These are phyloP conservation scores for Volvariella surrecta DNA, from an alignment of 1,284 basidiomycete genomes.

Conservation along the genomic window DNA sequence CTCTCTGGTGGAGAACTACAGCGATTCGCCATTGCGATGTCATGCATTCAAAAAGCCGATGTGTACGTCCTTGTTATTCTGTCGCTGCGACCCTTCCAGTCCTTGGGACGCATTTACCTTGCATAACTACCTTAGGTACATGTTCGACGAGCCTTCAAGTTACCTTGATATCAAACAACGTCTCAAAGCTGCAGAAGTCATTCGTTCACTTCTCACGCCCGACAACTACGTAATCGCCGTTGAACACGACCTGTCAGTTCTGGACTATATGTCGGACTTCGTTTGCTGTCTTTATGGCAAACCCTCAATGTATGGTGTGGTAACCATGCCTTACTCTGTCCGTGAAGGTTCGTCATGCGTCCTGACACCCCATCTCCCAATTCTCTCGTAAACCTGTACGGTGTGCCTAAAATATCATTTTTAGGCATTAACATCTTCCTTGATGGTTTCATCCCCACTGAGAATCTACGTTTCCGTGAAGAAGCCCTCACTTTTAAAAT, in stretches of 20 bases:
- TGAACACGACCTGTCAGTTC: slow-evolving; percentile 94
- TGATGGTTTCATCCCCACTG: slow-evolving; percentile 96
- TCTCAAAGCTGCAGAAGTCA: slow-evolving; percentile 91
- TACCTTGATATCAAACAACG: slow-evolving; percentile 95
- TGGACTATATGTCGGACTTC: slow-evolving; percentile 96
- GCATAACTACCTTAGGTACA: slow-evolving; percentile 71
- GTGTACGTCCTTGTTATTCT: slow-evolving; percentile 39
- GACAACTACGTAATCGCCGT: slow-evolving; percentile 91
- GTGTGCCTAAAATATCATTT: slow-evolving; percentile 7
- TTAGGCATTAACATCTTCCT: slow-evolving; percentile 96
- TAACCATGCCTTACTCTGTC: slow-evolving; percentile 95
- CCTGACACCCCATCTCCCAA: slow-evolving; percentile 1
- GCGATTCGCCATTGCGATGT: slow-evolving; percentile 92
- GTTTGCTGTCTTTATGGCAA: slow-evolving; percentile 96
- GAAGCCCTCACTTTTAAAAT: slow-evolving; percentile 95
- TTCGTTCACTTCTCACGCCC: slow-evolving; percentile 75
- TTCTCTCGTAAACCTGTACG: neutral
- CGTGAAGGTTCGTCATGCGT: slow-evolving; percentile 67
- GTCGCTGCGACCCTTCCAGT: slow-evolving; percentile 1
- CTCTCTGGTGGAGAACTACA: slow-evolving; percentile 95
- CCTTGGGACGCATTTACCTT: slow-evolving; percentile 4
- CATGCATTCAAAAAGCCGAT: slow-evolving; percentile 87
- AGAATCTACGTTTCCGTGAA: slow-evolving; percentile 94
- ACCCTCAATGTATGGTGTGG: slow-evolving; percentile 94
- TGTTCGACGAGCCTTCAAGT: slow-evolving; percentile 97